Evolutionary conservation across 139 green algal species (phyloP).

Genomic region (Volvox africanus): DNA sequence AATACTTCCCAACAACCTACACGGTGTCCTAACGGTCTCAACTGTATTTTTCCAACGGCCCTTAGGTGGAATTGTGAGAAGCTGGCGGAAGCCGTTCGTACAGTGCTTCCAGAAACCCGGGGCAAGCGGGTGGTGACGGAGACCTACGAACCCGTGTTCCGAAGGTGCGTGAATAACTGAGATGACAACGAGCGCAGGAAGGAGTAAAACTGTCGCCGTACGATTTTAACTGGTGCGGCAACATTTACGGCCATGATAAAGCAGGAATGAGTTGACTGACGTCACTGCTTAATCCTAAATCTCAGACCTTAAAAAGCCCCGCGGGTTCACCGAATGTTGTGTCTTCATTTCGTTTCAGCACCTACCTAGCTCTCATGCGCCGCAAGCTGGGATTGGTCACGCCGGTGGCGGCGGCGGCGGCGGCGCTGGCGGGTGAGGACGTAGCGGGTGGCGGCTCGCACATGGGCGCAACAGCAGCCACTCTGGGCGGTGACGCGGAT

Average conservation of each 20-base stretch:
- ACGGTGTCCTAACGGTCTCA: too few relatives aligned
- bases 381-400: conserved; percentile 55
- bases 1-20: too few relatives aligned
- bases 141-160: conserved; percentile 52
- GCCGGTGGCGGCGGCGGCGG: background rate
- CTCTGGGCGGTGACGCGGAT: background rate
- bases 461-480: too few relatives aligned
- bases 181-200: too few relatives aligned
- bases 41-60: too few relatives aligned
- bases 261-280: background rate
- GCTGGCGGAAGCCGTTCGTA: conserved; percentile 63
- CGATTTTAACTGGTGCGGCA: background rate
- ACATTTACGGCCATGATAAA: background rate
- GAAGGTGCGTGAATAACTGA: conserved; percentile 34
- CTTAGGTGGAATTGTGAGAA: conserved; percentile 65
- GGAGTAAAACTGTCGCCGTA: too few relatives aligned
- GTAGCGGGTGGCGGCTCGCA: too few relatives aligned
- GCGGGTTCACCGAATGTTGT: too few relatives aligned
- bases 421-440: background rate
- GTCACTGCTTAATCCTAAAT: too few relatives aligned
- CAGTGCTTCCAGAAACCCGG: conserved; percentile 38
- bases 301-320: too few relatives aligned
- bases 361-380: conserved; percentile 44
- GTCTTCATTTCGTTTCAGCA: background rate
- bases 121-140: conserved; percentile 45